These are phyloP conservation scores for Cryomyces minteri DNA, from an alignment of 495 filamentous ascomycete genomes.

Conservation along the genomic window DNA sequence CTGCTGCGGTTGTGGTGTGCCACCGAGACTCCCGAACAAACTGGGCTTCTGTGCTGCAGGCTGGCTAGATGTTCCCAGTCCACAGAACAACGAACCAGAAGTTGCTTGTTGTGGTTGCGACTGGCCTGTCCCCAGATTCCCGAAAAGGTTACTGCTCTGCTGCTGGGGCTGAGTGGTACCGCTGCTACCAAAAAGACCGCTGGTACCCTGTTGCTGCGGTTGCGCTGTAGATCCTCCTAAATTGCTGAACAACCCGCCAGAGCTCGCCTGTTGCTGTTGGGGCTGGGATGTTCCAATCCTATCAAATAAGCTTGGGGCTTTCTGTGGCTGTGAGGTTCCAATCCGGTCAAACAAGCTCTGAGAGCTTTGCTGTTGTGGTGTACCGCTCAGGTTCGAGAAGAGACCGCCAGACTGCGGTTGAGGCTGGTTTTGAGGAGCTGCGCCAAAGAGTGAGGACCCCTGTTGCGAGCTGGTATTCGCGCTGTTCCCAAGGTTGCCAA, in stretches of 20 bases:
- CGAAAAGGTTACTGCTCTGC: not conserved
- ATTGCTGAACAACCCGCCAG: not conserved
- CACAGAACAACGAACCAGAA: slow-evolving; percentile 1
- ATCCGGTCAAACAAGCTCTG: slow-evolving; percentile 1
- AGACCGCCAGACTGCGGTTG: slow-evolving; percentile 6
- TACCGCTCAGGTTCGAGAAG: not conserved
- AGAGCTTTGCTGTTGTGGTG: not conserved
- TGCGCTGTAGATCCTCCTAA: not conserved
- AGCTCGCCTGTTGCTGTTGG: not conserved
- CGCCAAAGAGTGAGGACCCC: not conserved
- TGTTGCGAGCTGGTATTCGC: not conserved
- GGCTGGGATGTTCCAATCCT: not conserved
- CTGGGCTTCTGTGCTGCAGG: not conserved
- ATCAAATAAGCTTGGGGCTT: not conserved
- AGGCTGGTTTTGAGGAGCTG: slow-evolving; percentile 2
- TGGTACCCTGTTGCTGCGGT: not conserved
- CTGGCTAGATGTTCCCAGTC: slow-evolving; percentile 2
- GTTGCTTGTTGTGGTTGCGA: not conserved
- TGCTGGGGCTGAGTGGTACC: slow-evolving; percentile 3
- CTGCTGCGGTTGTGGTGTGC: slow-evolving; percentile 5
- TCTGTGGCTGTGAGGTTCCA: not conserved
- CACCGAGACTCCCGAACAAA: slow-evolving; percentile 1
- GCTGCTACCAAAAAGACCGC: slow-evolving; percentile 3
- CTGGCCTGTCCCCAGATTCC: slow-evolving; percentile 3
- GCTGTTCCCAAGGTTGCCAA: not conserved